Evolutionary conservation across 306 rosid genomes (phyloP).

Genomic region (Acacia acuminata): DNA sequence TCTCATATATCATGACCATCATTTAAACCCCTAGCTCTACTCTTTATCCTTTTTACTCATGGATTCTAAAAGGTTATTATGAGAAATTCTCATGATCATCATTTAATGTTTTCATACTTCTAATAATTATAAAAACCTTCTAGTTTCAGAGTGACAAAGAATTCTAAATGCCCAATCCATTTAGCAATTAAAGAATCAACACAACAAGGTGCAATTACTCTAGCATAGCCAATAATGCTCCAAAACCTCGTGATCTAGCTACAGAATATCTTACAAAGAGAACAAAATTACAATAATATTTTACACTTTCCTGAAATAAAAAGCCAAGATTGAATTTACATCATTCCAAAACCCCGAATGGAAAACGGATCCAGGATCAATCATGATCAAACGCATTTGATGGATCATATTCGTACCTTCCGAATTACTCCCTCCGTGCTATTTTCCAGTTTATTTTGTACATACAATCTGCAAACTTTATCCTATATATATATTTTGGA

Average conservation of each 20-base stretch:
- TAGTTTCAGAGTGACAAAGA: constrained; percentile 51
- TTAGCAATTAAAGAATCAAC: constrained; percentile 9
- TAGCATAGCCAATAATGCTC: neutral
- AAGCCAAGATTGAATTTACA: neutral
- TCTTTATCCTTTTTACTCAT: too few species aligned
- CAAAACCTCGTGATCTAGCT: constrained; percentile 9
- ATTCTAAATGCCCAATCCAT: constrained; percentile 64
- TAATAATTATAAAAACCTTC: too few species aligned
- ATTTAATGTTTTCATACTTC: too few species aligned
- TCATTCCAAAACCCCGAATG: neutral
- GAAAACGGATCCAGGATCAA: neutral
- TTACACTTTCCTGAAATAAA: neutral
- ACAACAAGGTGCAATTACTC: neutral
- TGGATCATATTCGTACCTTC: neutral
- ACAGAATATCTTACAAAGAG: neutral
- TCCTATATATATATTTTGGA: too few species aligned
- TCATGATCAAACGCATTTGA: neutral
- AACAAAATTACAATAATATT: neutral
- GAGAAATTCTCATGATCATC: too few species aligned
- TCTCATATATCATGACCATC: too few species aligned
- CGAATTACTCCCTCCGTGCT: neutral
- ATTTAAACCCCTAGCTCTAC: too few species aligned
- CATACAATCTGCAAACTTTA: too few species aligned
- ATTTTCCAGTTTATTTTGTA: too few species aligned
- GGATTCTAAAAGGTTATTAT: too few species aligned